Conservation (phyloP, 345 rosid genomes). For the Firmiana major region DNA sequence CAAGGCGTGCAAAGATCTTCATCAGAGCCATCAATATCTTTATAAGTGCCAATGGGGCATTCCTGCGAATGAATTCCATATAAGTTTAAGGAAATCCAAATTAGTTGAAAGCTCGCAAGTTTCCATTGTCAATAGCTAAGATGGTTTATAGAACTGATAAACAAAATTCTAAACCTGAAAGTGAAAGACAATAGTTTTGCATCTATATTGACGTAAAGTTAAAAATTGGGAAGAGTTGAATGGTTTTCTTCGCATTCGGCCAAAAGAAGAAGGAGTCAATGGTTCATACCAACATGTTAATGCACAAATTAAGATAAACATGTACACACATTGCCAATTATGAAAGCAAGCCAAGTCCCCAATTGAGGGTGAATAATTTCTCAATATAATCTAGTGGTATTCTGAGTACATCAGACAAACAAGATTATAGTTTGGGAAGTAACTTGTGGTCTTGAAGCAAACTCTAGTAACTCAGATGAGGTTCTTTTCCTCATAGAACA, state of each 20-base stretch:
- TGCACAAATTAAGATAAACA: background rate
- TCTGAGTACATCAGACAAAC: background rate
- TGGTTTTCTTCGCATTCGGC: too few relatives aligned
- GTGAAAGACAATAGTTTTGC: background rate
- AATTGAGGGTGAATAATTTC: background rate
- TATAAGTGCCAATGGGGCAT: conserved; percentile 95
- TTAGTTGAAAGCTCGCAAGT: background rate
- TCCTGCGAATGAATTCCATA: conserved; percentile 47
- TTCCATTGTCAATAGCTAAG: background rate
- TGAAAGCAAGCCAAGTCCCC: background rate
- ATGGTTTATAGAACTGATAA: background rate
- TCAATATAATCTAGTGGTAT: background rate
- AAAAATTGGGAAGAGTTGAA: background rate
- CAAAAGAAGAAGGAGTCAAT: too few relatives aligned
- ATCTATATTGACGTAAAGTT: background rate
- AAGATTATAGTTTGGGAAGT: background rate
- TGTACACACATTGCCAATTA: background rate
- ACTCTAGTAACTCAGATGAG: background rate
- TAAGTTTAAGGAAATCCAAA: background rate
- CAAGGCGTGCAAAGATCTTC: conserved; percentile 79
- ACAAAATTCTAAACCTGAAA: background rate
- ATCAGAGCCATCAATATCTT: conserved; percentile 83
- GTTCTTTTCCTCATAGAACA: background rate
- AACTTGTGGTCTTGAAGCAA: background rate
- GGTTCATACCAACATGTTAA: background rate